These are phyloP conservation scores for Kitagawia praeruptora DNA, from an alignment of 129 eudicot species.

Conservation along the genomic window DNA sequence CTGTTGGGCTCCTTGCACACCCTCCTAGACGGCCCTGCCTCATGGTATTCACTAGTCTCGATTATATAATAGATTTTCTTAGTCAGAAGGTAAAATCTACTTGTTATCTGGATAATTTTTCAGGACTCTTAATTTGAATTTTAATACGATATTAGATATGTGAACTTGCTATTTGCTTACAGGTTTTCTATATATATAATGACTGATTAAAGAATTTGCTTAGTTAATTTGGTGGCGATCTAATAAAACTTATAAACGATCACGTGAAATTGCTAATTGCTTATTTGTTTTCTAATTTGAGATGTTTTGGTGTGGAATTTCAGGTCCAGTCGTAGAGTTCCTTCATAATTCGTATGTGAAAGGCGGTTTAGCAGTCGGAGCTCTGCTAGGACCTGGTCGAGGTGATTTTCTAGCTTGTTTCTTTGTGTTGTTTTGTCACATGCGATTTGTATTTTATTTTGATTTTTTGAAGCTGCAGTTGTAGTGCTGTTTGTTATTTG, in stretches of 20 bases:
- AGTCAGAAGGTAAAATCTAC: no score
- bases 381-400: slow-evolving; percentile 89
- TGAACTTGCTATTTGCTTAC: background rate
- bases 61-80: no score
- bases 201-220: background rate
- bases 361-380: slow-evolving; percentile 77
- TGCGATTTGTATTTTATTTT: background rate
- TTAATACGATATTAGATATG: background rate
- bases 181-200: no score
- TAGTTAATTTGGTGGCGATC: background rate
- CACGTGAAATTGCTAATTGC: background rate
- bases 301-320: slow-evolving; percentile 13
- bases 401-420: slow-evolving; percentile 32
- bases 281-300: slow-evolving; percentile 12
- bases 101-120: no score
- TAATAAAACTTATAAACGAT: background rate
- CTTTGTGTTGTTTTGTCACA: background rate
- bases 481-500: background rate
- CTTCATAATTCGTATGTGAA: slow-evolving; percentile 82
- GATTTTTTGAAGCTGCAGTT: background rate
- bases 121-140: no score
- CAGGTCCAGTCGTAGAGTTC: slow-evolving; percentile 52
- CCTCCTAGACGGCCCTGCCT: no score
- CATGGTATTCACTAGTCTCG: no score
- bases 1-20: no score